phyloP scores from a whole-genome alignment of 179 eudicot genomes.

The Corrigiola litoralis region DNA sequence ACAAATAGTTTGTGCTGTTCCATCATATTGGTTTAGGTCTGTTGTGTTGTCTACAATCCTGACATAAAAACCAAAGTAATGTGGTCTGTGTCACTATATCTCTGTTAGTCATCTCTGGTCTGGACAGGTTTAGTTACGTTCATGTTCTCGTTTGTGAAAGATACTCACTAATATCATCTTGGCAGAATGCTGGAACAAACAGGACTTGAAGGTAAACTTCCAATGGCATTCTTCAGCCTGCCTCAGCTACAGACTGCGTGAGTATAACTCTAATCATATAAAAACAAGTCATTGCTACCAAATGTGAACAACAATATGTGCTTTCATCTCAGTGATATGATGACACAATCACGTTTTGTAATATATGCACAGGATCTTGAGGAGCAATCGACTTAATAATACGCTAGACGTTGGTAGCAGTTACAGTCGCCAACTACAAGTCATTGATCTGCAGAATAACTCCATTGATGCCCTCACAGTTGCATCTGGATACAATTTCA shows the following conservation, averaged over 20 bases:
- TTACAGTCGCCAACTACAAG: conserved; percentile 34
- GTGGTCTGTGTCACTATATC: no score
- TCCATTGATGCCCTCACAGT: conserved; percentile 22
- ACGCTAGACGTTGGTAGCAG: conserved; percentile 38
- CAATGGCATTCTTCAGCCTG: conserved; percentile 39
- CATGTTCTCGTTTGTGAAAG: neutral
- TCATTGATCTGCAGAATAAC: conserved; percentile 53
- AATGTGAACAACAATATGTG: neutral
- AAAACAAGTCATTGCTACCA: neutral
- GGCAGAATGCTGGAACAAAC: conserved; percentile 45
- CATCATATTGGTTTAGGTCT: no score
- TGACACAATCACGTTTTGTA: neutral
- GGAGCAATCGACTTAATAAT: conserved; percentile 44
- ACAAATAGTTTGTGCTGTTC: no score
- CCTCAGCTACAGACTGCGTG: conserved; percentile 54
- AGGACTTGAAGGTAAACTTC: conserved; percentile 45
- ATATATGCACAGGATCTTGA: conserved; percentile 32
- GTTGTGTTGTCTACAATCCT: no score
- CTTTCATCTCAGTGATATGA: neutral
- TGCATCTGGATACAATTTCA: conserved; percentile 20
- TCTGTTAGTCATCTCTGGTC: neutral
- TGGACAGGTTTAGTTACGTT: neutral
- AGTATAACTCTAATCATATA: conserved; percentile 18
- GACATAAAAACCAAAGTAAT: no score
- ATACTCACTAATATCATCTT: conserved; percentile 6